A percentile compares a stretch with the other conserved stretches of the same genome.
These are phyloP conservation scores for Monosporascus sp. DNA, from an alignment of 2,329 filamentous ascomycete genomes.

Conservation along the genomic window DNA sequence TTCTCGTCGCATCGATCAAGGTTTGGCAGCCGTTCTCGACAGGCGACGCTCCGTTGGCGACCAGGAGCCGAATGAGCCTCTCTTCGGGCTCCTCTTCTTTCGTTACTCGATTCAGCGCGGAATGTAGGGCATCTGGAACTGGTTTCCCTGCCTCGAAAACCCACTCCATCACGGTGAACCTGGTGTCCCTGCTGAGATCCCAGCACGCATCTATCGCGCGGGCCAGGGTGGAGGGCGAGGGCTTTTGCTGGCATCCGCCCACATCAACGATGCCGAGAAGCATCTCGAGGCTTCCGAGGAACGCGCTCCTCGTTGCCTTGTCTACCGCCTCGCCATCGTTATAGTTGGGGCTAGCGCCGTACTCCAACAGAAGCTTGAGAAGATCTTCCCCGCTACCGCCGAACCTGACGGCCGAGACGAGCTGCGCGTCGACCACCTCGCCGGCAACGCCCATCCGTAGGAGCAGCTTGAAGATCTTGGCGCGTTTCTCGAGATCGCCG, in stretches of 20 bases:
- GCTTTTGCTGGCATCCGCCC: slow-evolving; percentile 38
- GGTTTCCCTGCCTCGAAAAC: slow-evolving; percentile 47
- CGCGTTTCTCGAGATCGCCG: slow-evolving; percentile 42
- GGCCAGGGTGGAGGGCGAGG: slow-evolving; percentile 42
- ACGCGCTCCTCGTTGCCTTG: slow-evolving; percentile 47
- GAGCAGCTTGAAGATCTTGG: slow-evolving; percentile 45
- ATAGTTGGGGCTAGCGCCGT: slow-evolving; percentile 52
- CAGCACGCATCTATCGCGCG: slow-evolving; percentile 50
- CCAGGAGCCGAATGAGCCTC: slow-evolving; percentile 41
- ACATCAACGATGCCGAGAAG: slow-evolving; percentile 43
- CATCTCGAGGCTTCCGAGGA: slow-evolving; percentile 44
- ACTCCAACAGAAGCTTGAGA: slow-evolving; percentile 43
- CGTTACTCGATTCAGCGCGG: slow-evolving; percentile 45
- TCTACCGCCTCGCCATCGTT: slow-evolving; percentile 51
- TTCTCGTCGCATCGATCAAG: slow-evolving; percentile 43
- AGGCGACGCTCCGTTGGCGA: slow-evolving; percentile 48
- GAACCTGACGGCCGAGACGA: slow-evolving; percentile 47
- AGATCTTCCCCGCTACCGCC: slow-evolving; percentile 44
- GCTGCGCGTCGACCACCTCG: slow-evolving; percentile 47
- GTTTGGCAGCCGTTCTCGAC: slow-evolving; percentile 47
- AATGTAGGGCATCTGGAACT: slow-evolving; percentile 44
- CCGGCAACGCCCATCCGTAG: slow-evolving; percentile 45
- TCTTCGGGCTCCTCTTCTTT: slow-evolving; percentile 48
- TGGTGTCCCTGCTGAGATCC: slow-evolving; percentile 42
- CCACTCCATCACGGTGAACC: slow-evolving; percentile 43